These are phyloP conservation scores for Aureobasidium sp. DNA, from an alignment of 2,329 filamentous ascomycete genomes.

Conservation along the genomic window DNA sequence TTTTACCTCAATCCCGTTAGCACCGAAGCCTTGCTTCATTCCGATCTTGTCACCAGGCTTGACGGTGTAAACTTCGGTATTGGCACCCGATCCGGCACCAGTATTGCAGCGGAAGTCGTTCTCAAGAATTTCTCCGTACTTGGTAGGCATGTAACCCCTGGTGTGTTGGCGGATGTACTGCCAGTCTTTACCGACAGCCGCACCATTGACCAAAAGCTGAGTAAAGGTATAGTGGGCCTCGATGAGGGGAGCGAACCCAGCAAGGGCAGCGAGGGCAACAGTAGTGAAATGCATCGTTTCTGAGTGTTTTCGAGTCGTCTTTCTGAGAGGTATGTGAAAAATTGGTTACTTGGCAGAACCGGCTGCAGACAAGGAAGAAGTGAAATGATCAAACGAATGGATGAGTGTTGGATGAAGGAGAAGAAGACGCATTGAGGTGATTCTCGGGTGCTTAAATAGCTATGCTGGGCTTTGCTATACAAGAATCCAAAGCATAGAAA, in stretches of 20 bases:
- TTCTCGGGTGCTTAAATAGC: not conserved
- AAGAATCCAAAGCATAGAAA: not conserved
- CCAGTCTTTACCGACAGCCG: slow-evolving; percentile 32
- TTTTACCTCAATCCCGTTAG: not conserved
- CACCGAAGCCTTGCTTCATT: slow-evolving; percentile 15
- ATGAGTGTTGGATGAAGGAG: not conserved
- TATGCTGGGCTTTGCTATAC: not conserved
- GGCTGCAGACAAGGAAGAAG: not conserved
- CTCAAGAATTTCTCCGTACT: slow-evolving; percentile 25
- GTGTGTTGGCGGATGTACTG: slow-evolving; percentile 39
- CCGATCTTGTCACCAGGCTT: slow-evolving; percentile 20
- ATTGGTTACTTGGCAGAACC: not conserved
- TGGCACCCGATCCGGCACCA: slow-evolving; percentile 23
- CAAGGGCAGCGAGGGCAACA: not conserved
- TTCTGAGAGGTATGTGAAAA: not conserved
- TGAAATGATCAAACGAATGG: not conserved
- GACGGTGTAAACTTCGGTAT: slow-evolving; percentile 28
- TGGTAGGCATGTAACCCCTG: slow-evolving; percentile 24
- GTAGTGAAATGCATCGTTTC: slow-evolving; percentile 8
- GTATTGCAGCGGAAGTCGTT: slow-evolving; percentile 24
- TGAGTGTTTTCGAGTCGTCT: not conserved
- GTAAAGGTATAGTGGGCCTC: slow-evolving; percentile 31
- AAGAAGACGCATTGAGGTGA: not conserved
- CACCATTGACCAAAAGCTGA: slow-evolving; percentile 38
- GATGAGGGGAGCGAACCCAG: slow-evolving; percentile 15